phyloP scores from a whole-genome alignment of 208 protist genomes.

The Leptomonas pyrrhocoris region DNA sequence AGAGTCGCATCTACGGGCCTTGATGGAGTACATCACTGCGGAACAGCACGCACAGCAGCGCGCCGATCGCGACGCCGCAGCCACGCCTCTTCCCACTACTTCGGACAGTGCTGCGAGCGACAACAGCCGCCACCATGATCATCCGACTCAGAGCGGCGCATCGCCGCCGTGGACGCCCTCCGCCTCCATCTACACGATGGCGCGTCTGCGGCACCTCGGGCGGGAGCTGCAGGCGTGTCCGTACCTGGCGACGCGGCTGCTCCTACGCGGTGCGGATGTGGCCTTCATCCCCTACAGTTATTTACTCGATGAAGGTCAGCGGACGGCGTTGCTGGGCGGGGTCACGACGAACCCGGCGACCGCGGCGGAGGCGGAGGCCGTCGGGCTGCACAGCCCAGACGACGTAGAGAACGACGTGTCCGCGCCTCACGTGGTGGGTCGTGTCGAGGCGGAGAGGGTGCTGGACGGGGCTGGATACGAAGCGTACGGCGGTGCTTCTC shows the following conservation, averaged over 20 bases:
- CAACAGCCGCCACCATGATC: neutral
- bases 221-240: conserved; percentile 70
- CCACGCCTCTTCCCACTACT: neutral
- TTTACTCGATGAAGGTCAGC: conserved; percentile 68
- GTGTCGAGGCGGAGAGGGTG: no score
- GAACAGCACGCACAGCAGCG: conserved; percentile 15
- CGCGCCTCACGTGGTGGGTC: no score
- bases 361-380: conserved; percentile 35
- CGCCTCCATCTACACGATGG: conserved; percentile 41
- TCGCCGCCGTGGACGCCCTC: neutral
- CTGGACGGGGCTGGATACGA: no score
- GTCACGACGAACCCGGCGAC: conserved; percentile 57
- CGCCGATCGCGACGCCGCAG: neutral
- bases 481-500: no score
- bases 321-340: conserved; percentile 66
- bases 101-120: neutral
- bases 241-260: conserved; percentile 71
- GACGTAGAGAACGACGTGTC: neutral
- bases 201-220: conserved; percentile 56
- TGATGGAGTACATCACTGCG: conserved; percentile 28
- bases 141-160: neutral
- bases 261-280: conserved; percentile 73
- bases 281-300: conserved; percentile 87
- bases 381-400: neutral
- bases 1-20: conserved; percentile 26